phyloP scores from a whole-genome alignment of 768 basidiomycete species.

The Suillus subalutaceus region DNA sequence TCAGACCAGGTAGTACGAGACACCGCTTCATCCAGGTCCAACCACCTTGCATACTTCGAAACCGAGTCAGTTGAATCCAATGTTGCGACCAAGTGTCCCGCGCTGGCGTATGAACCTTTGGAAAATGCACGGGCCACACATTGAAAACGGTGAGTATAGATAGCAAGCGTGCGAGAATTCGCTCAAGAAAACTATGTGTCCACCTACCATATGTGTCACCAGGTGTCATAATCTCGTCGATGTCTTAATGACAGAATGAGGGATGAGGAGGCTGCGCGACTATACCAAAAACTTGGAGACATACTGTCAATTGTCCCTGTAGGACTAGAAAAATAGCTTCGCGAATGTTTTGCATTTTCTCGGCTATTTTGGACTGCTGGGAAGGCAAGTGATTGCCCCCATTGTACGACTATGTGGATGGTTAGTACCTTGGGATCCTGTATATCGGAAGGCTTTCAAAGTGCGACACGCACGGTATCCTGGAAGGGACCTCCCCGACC shows the following conservation, averaged over 20 bases:
- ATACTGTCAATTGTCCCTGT: conserved; percentile 63
- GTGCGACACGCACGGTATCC: conserved; percentile 49
- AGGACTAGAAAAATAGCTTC: conserved; percentile 55
- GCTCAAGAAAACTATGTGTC: background rate
- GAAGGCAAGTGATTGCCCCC: conserved; percentile 65
- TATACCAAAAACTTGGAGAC: conserved; percentile 8
- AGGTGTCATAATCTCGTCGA: conserved; percentile 53
- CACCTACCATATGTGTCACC: conserved; percentile 63
- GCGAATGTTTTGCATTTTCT: conserved; percentile 55
- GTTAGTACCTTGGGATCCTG: background rate
- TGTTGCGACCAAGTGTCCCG: conserved; percentile 61
- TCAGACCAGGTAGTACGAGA: conserved; percentile 65
- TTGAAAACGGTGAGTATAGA: conserved; percentile 9
- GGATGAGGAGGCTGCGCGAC: background rate
- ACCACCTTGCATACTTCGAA: conserved; percentile 60
- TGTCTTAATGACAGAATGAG: conserved; percentile 40
- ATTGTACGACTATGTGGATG: conserved; percentile 54
- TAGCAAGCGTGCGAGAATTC: background rate
- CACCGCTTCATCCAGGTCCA: conserved; percentile 68
- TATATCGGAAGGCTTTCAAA: background rate
- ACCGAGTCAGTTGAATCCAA: conserved; percentile 40
- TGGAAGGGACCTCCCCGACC: conserved; percentile 77
- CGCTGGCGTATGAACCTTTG: conserved; percentile 68
- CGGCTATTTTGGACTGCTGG: conserved; percentile 46
- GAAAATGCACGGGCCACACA: conserved; percentile 7